Evolutionary conservation across 2,329 filamentous ascomycete genomes (phyloP), one percentile per base, ranked within the genome.

Genomic region (Pseudogymnoascus verrucosus): DNA sequence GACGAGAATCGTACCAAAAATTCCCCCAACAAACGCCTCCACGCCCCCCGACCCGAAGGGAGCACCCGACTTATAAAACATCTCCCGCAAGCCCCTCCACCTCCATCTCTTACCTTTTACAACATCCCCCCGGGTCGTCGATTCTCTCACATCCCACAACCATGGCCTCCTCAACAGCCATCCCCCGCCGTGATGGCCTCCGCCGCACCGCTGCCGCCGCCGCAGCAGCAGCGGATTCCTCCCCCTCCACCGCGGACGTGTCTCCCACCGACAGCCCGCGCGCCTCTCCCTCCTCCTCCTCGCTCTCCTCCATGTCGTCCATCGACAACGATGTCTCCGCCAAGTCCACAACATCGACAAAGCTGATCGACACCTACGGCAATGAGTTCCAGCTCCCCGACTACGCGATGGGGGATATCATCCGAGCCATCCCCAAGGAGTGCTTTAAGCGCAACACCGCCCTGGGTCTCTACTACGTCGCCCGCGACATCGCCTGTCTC

Each of bases 321-420:
- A 83, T 86, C 63, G 80, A 84, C 51, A 84, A 82, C 63, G 80
- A 82, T 69, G 73, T 74, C 34, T 74, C 79, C 64, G 69, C 70
- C 39, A 23, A 47, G 21, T 63, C 69, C 63, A 87, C 84, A 70
- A 85, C 84, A 62, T 87, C 84, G 70, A 85, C 84, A 71, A 85
- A 87, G 75, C 84, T 99, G 69, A 73, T 95, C 68, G 93, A 99
- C 79, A 93, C 91, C 11, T 95, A 96, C 76, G 95, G 95, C 78
- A 96, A 98, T 78, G 84, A 92, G 73, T 99, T 99, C 81, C 82
- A 91, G 77, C 83, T 96, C 64, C 95, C 95, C 69, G 89, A 98
- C 78, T 99, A 89, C 82, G 96, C 92, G 74, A 96, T 99, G 84
- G 96, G 96, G 83, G 86, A 99, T 75, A 93, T 99, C 75, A 89